These are phyloP conservation scores for Ophiostoma ulmi DNA, from an alignment of 2,329 filamentous ascomycete genomes.

Conservation along the genomic window DNA sequence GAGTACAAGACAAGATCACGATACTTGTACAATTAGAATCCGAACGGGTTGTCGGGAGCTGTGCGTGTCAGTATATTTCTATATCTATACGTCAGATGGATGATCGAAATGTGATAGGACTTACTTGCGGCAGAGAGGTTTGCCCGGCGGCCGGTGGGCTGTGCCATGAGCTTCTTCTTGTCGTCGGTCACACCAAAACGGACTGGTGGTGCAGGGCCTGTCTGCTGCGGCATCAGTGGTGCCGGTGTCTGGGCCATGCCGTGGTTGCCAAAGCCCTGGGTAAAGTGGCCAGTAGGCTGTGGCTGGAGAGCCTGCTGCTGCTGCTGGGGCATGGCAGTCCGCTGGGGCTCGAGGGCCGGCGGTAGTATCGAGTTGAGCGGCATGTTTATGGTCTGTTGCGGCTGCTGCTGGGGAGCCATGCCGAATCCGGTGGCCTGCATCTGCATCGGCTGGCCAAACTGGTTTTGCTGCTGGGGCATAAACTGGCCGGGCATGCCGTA, in stretches of 20 bases:
- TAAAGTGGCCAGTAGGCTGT: conserved; percentile 67
- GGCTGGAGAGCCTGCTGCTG: conserved; percentile 53
- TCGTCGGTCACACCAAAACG: conserved; percentile 75
- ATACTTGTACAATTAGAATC: conserved; percentile 28
- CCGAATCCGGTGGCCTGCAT: conserved; percentile 61
- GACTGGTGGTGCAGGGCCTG: conserved; percentile 79
- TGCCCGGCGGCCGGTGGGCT: conserved; percentile 82
- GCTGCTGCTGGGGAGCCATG: conserved; percentile 32
- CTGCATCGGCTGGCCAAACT: conserved; percentile 44
- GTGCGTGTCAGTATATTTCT: conserved; percentile 22
- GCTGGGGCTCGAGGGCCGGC: conserved; percentile 55
- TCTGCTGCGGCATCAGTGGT: conserved; percentile 70
- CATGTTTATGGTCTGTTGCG: conserved; percentile 33
- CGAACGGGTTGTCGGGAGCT: conserved; percentile 35
- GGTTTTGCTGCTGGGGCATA: conserved; percentile 37
- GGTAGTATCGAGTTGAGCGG: conserved; percentile 54
- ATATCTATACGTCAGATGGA: background rate
- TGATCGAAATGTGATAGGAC: conserved; percentile 40
- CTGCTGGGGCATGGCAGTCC: conserved; percentile 41
- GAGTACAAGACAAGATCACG: background rate
- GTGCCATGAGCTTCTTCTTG: conserved; percentile 71
- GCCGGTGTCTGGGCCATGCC: conserved; percentile 42
- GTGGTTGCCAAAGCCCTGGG: conserved; percentile 40
- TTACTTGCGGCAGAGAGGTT: conserved; percentile 94
- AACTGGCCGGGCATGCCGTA: conserved; percentile 39